Base-by-base conservation (phyloP, 2,329 filamentous ascomycete species). In the Helotiales sp. region DNA sequence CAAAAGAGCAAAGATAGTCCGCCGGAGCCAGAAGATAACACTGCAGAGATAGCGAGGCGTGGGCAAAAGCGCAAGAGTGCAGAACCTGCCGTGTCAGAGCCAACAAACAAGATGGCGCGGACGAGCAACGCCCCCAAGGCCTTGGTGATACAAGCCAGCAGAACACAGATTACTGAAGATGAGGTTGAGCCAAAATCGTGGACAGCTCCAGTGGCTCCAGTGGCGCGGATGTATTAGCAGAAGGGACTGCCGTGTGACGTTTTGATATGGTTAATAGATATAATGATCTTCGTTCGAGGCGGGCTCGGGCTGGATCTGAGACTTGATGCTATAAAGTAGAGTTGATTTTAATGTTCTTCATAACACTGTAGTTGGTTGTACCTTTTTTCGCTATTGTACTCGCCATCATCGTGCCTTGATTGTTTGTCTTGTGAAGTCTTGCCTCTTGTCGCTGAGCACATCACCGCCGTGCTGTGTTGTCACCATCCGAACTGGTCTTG, bases 31-130 rank as follows among this genome's bases (percentile, higher is more conserved):
- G 28, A 37, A n/a, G 49, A 60, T 32, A 10, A 32, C 10, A 32
- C 58, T 49, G 30, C 58, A 62, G 47, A 40, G 47, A 54, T n/a
- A 6, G 63, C 30, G 57, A 66, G n/a, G 65, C 59, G 59, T 65
- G 63, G 45, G 57, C 66, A 52, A 49, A 65, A 68, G 63, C 66
- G 66, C 50, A 68, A 63, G 59, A 63, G 66, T 58, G 45, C 45
- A 59, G 63, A 26, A 26, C 57, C 61, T 62, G 57, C 65, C 6
- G 49, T 49, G 45, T 49, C 28, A 0, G 62, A 32, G 62, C 58
- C 40, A 63, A 20, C 40, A 49, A 62, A 26, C 47, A 65, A 68
- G 52, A 65, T 26, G n/a, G 63, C 52, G 63, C 66, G 66, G 43
- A 57, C 54, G 34, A 54, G 65, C 26, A 64, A 59, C 49, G 60